Percentiles rank a stretch among this genome's conserved stretches.
These are phyloP conservation scores for Adansonia gregorii DNA, from an alignment of 441 rosid genomes.

Conservation along the genomic window DNA sequence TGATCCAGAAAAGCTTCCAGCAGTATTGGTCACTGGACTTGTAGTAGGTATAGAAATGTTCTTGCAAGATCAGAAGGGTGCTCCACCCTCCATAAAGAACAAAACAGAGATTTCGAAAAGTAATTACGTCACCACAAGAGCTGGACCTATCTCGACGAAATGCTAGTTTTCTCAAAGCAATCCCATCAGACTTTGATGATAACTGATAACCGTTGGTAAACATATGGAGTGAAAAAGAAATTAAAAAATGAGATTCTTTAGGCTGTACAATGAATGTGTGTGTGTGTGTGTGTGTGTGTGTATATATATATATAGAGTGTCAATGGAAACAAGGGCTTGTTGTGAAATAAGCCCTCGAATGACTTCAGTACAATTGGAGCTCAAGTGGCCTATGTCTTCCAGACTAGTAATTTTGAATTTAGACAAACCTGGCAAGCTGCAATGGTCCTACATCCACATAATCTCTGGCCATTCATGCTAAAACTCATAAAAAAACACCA, in stretches of 20 bases:
- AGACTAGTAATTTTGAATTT: too few species aligned
- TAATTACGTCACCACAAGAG: neutral
- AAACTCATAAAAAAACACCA: conserved; percentile 35
- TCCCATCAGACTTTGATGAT: neutral
- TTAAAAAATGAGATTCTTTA: neutral
- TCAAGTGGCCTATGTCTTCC: neutral
- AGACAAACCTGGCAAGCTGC: conserved; percentile 77
- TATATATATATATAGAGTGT: neutral
- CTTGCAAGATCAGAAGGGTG: conserved; percentile 79
- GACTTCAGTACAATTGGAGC: neutral
- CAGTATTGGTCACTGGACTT: conserved; percentile 51
- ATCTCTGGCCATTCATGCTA: conserved; percentile 15
- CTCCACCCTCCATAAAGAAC: conserved; percentile 62
- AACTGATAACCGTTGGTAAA: neutral
- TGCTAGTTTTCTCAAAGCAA: neutral
- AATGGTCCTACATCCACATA: conserved; percentile 78
- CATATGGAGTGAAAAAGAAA: neutral
- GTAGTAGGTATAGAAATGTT: conserved; percentile 52
- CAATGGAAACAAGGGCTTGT: neutral
- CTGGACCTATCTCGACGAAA: conserved; percentile 6
- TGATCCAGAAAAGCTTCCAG: conserved; percentile 81
- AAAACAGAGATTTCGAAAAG: conserved; percentile 19
- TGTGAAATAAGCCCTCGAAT: neutral
- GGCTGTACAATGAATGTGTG: neutral
- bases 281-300: neutral